Evolutionary conservation across 352 stramenopile genomes (phyloP), one percentile per base, ranked within the genome.

Genomic region (Phytopythium delawarense): DNA sequence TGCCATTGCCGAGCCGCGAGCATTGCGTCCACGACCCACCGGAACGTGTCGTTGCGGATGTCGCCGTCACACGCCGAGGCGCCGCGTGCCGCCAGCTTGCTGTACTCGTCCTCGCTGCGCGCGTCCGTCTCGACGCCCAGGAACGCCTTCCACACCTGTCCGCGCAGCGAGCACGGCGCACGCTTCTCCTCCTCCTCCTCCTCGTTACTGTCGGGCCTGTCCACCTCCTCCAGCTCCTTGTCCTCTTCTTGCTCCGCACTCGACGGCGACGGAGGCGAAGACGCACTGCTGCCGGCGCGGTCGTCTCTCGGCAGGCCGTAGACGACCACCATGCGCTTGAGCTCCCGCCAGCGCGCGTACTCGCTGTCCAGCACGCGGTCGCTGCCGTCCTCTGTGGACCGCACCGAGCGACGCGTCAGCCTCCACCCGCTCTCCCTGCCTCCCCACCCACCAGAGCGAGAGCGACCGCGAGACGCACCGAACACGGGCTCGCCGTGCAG

Each of bases 1-100:
- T 32, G 21, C 45, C 18, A 8, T 21, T 7, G 8, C 18, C 20
- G 16, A 21, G 40, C 40, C 16, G 35, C 35, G 35, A 7, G 5
- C 3, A 35, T 7, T 13, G 13, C 4, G 20, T 48, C 25, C 23
- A 16, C 21, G 30, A 48, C 46, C 25, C 13, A 60, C 70, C 89
- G 81, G 60, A 97, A 97, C 18, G 90, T 97, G 65, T 98, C 91
- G 63, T 98, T 96, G 21, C 87, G 79, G 59, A 98, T 98, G 46
- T 97, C 89, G 21, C 63, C 78, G 57, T 97, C 89, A 49, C 86
- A 92, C 23, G 80, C 70, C 4, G 86, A 96, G 9, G 91, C 84
- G 13, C 91, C 91, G 25, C 81, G 71, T 7, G 65, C 74, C 25
- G 94, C 82, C 13, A 97, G 71, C 18, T 80, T 62, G 13, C 69